Percentiles rank a stretch among this genome's conserved stretches.
Evolutionary conservation across 768 basidiomycete genomes (phyloP).

Genomic region (Boletus huronensis): DNA sequence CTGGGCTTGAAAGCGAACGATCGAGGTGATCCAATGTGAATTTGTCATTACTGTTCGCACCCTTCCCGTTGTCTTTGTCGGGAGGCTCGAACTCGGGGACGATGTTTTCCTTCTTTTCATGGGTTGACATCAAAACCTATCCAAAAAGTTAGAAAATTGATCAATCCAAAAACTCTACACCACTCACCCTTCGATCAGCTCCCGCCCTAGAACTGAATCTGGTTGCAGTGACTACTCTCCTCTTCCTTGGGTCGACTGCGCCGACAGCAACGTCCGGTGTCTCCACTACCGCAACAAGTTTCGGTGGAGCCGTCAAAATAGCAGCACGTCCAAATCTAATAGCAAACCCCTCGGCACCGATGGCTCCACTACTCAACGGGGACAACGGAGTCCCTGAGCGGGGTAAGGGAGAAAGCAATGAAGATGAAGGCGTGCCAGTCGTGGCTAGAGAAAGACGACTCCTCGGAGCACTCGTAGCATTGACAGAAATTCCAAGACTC

Average conservation of each 20-base stretch:
- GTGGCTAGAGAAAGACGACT: conserved; percentile 44
- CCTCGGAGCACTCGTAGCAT: conserved; percentile 35
- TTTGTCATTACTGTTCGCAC: not conserved
- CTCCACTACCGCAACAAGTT: conserved; percentile 76
- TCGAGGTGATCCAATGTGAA: conserved; percentile 9
- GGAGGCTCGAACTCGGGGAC: conserved; percentile 14
- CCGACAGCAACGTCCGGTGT: conserved; percentile 89
- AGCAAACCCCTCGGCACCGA: conserved; percentile 36
- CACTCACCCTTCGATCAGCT: conserved; percentile 73
- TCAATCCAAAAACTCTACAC: not conserved
- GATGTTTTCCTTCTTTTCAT: conserved; percentile 50
- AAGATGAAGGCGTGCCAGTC: conserved; percentile 39
- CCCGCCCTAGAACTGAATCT: conserved; percentile 81
- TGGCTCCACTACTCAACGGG: conserved; percentile 20
- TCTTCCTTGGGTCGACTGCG: conserved; percentile 80
- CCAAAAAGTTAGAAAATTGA: not conserved
- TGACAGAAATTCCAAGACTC: conserved; percentile 33
- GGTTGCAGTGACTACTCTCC: conserved; percentile 82
- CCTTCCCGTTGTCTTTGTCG: conserved; percentile 21
- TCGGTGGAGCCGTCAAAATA: conserved; percentile 79
- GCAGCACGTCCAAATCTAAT: conserved; percentile 66
- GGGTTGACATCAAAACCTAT: conserved; percentile 83
- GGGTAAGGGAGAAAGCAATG: conserved; percentile 27
- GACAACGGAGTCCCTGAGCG: conserved; percentile 35
- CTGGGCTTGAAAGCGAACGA: conserved; percentile 15